Percentiles rank a stretch among this genome's conserved stretches.
These are phyloP conservation scores for Panaeolus cyanescens DNA, from an alignment of 768 basidiomycete species.

Conservation along the genomic window DNA sequence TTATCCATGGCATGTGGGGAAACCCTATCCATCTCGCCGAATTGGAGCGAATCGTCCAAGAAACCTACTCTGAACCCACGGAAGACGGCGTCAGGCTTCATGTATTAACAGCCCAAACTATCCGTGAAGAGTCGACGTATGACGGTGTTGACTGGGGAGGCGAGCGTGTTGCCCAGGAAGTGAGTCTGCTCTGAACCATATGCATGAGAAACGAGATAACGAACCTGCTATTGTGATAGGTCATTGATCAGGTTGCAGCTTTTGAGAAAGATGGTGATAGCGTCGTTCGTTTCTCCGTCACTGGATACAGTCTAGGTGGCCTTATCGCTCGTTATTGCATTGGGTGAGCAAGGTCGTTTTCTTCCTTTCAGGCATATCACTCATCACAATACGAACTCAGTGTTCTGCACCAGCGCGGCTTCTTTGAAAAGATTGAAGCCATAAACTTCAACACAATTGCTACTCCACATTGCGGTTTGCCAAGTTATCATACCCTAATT, in stretches of 20 bases:
- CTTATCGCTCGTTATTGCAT: conserved; percentile 79
- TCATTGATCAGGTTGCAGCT: conserved; percentile 54
- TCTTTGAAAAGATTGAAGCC: conserved; percentile 72
- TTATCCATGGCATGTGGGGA: conserved; percentile 83
- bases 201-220: not conserved
- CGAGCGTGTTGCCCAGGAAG: conserved; percentile 81
- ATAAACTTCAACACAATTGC: conserved; percentile 85
- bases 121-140: conserved; percentile 68
- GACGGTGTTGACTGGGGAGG: conserved; percentile 87
- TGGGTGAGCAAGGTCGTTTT: conserved; percentile 45
- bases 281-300: conserved; percentile 72
- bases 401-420: conserved; percentile 63
- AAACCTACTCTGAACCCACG: conserved; percentile 35
- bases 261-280: conserved; percentile 53
- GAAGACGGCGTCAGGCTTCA: conserved; percentile 50
- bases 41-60: conserved; percentile 51
- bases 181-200: conserved; percentile 26
- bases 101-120: conserved; percentile 66
- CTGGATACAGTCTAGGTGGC: conserved; percentile 83
- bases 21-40: conserved; percentile 65
- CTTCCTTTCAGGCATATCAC: not conserved
- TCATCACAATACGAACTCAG: conserved; percentile 30
- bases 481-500: conserved; percentile 58
- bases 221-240: conserved; percentile 43
- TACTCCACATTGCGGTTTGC: conserved; percentile 81